These are phyloP conservation scores for Citrullus mucosospermus DNA, from an alignment of 306 rosid species.

Conservation along the genomic window DNA sequence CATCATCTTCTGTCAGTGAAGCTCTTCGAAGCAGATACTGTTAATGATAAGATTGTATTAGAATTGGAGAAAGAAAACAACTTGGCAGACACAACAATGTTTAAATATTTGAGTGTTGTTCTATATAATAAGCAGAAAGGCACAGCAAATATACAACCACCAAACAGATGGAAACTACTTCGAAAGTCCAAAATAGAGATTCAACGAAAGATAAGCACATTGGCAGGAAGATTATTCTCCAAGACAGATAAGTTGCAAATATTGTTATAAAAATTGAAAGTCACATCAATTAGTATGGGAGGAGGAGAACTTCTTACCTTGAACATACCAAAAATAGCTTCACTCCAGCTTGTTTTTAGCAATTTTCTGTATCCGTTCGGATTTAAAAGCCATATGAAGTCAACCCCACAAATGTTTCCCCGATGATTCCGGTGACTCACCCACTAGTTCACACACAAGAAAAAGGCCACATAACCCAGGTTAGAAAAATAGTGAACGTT, in stretches of 20 bases:
- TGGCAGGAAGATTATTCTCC: background rate
- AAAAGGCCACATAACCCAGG: slow-evolving; percentile 1
- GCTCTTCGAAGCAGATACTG: slow-evolving; percentile 68
- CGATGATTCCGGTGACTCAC: slow-evolving; percentile 92
- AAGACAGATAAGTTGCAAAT: background rate
- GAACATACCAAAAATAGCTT: slow-evolving; percentile 80
- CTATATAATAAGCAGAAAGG: background rate
- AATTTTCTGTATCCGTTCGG: slow-evolving; percentile 71
- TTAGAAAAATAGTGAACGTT: background rate
- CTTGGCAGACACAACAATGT: background rate
- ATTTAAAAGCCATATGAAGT: slow-evolving; percentile 94
- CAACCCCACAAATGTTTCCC: slow-evolving; percentile 95
- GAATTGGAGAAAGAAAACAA: background rate
- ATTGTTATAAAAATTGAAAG: background rate
- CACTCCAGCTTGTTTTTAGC: slow-evolving; percentile 59
- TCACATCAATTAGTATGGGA: background rate
- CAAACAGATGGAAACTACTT: background rate
- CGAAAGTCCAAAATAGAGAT: background rate
- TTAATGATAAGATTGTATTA: background rate
- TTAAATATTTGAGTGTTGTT: background rate
- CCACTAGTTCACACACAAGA: slow-evolving; percentile 47
- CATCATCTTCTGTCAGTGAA: slow-evolving; percentile 63
- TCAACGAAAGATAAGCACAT: background rate
- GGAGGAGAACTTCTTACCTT: slow-evolving; percentile 31
- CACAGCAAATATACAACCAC: background rate